A percentile compares a stretch with the other conserved stretches of the same genome.
phyloP scores from a whole-genome alignment of 2,329 filamentous ascomycete genomes.

The Colletotrichum filicis region DNA sequence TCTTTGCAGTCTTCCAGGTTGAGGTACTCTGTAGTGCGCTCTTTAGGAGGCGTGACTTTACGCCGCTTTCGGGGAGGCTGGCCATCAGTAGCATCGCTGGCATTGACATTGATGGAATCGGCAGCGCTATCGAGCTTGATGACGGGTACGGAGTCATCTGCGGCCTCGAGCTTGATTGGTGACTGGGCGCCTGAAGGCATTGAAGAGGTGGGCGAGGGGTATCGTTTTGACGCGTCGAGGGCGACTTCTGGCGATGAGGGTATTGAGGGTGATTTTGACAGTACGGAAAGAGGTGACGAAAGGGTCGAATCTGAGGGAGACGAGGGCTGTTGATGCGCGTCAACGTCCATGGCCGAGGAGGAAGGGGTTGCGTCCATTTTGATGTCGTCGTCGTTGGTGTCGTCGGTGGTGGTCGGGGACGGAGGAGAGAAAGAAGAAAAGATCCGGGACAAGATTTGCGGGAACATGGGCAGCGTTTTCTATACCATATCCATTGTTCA shows the following conservation, averaged over 20 bases:
- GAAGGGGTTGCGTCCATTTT: slow-evolving; percentile 26
- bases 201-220: slow-evolving; percentile 60
- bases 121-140: slow-evolving; percentile 42
- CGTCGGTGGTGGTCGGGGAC: slow-evolving; percentile 11
- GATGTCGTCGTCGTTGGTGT: background rate
- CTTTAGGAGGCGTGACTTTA: slow-evolving; percentile 67
- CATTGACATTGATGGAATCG: slow-evolving; percentile 36
- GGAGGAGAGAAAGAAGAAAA: slow-evolving; percentile 12
- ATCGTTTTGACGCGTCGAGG: slow-evolving; percentile 54
- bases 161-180: slow-evolving; percentile 57
- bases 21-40: slow-evolving; percentile 84
- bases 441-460: slow-evolving; percentile 8
- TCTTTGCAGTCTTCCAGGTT: slow-evolving; percentile 68
- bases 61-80: slow-evolving; percentile 81
- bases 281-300: slow-evolving; percentile 65
- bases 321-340: slow-evolving; percentile 18
- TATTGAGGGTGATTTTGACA: slow-evolving; percentile 64
- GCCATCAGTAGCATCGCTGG: slow-evolving; percentile 70
- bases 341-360: slow-evolving; percentile 31
- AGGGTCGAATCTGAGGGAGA: slow-evolving; percentile 51
- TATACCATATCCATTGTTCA: slow-evolving; percentile 34
- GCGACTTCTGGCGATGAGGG: slow-evolving; percentile 54
- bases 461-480: slow-evolving; percentile 27
- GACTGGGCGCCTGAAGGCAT: slow-evolving; percentile 62
- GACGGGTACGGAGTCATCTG: slow-evolving; percentile 41